phyloP scores from a whole-genome alignment of 352 stramenopile species.

The Thalassiosira exigua region DNA sequence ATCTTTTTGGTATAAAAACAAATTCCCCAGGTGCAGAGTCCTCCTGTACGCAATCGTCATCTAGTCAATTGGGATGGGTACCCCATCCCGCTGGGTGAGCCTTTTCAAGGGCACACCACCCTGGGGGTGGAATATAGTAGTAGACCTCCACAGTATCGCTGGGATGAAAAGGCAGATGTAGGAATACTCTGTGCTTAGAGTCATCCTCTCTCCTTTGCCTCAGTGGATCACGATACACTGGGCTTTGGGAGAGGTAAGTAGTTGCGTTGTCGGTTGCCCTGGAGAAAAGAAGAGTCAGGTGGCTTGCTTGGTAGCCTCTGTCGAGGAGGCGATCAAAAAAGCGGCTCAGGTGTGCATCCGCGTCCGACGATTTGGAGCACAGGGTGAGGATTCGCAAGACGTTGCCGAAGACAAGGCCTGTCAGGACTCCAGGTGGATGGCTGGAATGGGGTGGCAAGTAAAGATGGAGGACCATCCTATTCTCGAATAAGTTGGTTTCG shows the following conservation, averaged over 20 bases:
- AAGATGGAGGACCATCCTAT: conserved; percentile 43
- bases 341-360: conserved; percentile 2
- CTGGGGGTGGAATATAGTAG: background rate
- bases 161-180: conserved; percentile 7
- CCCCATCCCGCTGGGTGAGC: background rate
- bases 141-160: background rate
- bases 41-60: conserved; percentile 32
- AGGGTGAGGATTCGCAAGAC: conserved; percentile 25
- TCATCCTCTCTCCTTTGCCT: background rate
- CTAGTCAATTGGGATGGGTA: conserved; percentile 15
- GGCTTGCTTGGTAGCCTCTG: conserved; percentile 3
- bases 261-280: conserved; percentile 30
- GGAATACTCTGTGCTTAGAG: background rate
- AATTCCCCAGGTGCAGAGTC: conserved; percentile 28
- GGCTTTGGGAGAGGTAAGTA: background rate
- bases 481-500: conserved; percentile 22
- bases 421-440: conserved; percentile 37
- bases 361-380: conserved; percentile 15
- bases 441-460: conserved; percentile 49
- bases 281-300: conserved; percentile 22
- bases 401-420: conserved; percentile 32
- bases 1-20: conserved; percentile 41
- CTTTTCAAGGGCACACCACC: background rate
- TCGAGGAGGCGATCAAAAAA: conserved; percentile 20
- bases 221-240: background rate